Evolutionary conservation across 2,329 filamentous ascomycete genomes (phyloP).

Genomic region (Hyphodiscus sp.): DNA sequence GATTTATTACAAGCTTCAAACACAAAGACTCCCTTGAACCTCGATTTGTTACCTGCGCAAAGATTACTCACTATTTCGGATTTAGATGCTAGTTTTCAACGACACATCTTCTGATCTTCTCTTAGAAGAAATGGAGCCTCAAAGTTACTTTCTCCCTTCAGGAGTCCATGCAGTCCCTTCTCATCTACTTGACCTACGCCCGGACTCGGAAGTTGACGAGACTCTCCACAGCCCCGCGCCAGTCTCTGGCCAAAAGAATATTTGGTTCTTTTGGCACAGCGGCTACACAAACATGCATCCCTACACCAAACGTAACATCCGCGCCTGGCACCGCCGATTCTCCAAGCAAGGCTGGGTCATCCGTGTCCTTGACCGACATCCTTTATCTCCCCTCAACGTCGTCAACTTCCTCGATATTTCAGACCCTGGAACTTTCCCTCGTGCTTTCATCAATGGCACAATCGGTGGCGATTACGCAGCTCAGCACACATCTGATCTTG

Average conservation of each 20-base stretch:
- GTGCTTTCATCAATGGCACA: slow-evolving; percentile 42
- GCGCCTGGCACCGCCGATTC: slow-evolving; percentile 48
- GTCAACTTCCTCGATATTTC: slow-evolving; percentile 41
- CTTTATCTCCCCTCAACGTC: slow-evolving; percentile 41
- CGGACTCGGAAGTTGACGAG: slow-evolving; percentile 40
- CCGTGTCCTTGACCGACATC: slow-evolving; percentile 42
- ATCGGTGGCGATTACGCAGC: slow-evolving; percentile 43
- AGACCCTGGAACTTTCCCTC: slow-evolving; percentile 39
- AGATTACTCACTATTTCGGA: no score
- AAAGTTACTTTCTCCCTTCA: slow-evolving; percentile 30
- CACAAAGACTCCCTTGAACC: no score
- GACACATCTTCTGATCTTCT: slow-evolving; percentile 1
- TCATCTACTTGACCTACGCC: slow-evolving; percentile 37
- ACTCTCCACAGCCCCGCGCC: slow-evolving; percentile 35
- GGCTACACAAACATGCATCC: slow-evolving; percentile 43
- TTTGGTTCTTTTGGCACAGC: slow-evolving; percentile 54
- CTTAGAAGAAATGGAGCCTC: slow-evolving; percentile 15
- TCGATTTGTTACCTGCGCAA: no score
- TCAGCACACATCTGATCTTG: slow-evolving; percentile 52
- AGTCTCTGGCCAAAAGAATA: slow-evolving; percentile 41
- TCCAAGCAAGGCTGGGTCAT: slow-evolving; percentile 45
- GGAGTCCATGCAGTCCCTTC: slow-evolving; percentile 37
- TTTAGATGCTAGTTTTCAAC: not conserved
- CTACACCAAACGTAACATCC: slow-evolving; percentile 46
- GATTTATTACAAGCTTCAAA: no score